These are phyloP conservation scores for Kwoniella europaea DNA, from an alignment of 768 basidiomycete species.

Conservation along the genomic window DNA sequence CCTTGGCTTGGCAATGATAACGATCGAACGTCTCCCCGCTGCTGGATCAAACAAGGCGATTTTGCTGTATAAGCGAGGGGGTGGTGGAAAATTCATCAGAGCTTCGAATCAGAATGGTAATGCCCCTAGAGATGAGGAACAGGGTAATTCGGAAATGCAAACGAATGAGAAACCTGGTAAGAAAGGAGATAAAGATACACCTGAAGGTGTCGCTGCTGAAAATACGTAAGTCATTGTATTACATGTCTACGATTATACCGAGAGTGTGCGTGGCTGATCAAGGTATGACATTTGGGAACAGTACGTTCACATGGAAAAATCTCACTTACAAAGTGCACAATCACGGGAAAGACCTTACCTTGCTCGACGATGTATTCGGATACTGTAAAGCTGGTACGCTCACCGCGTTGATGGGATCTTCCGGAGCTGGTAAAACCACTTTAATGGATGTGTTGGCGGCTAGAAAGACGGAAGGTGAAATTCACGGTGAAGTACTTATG, in stretches of 20 bases:
- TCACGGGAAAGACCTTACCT: conserved; percentile 43
- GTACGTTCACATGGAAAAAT: conserved; percentile 57
- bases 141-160: conserved; percentile 32
- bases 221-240: conserved; percentile 29
- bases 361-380: conserved; percentile 76
- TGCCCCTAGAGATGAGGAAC: conserved; percentile 42
- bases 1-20: conserved; percentile 48
- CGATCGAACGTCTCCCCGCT: conserved; percentile 51
- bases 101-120: conserved; percentile 53
- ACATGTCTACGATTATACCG: neutral
- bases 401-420: conserved; percentile 80
- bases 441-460: conserved; percentile 50
- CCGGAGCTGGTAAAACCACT: conserved; percentile 54
- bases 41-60: conserved; percentile 51
- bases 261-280: conserved; percentile 1
- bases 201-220: conserved; percentile 28
- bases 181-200: conserved; percentile 5
- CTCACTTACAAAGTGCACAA: conserved; percentile 52
- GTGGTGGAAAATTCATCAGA: conserved; percentile 48
- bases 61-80: conserved; percentile 42
- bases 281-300: conserved; percentile 24
- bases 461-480: conserved; percentile 48
- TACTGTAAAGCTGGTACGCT: conserved; percentile 80
- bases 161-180: conserved; percentile 31
- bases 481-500: conserved; percentile 60